These are phyloP conservation scores for Ceratocystis eucalypticola DNA, from an alignment of 2,329 filamentous ascomycete genomes.

Conservation along the genomic window DNA sequence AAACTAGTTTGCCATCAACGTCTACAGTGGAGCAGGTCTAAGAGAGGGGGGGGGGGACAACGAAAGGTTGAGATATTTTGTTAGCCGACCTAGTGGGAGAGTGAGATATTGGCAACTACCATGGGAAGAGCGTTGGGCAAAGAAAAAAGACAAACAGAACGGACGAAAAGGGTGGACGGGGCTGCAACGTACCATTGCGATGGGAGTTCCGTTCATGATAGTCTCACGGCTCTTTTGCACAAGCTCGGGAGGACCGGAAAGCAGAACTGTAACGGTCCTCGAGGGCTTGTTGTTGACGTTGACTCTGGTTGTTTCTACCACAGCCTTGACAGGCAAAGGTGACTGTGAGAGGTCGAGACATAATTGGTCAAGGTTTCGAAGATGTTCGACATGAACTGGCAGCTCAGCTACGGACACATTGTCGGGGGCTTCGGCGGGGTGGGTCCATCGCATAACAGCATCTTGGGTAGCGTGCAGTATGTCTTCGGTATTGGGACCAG, in stretches of 20 bases:
- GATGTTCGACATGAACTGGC: conserved; percentile 80
- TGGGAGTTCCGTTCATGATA: conserved; percentile 81
- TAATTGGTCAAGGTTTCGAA: conserved; percentile 62
- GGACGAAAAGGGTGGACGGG: not conserved
- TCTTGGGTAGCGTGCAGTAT: conserved; percentile 83
- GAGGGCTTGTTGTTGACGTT: conserved; percentile 56
- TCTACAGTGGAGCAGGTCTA: conserved; percentile 90
- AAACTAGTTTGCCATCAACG: conserved; percentile 79
- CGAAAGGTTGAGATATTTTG: not conserved
- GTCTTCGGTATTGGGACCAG: conserved; percentile 85
- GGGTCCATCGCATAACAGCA: conserved; percentile 83
- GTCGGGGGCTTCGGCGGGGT: conserved; percentile 74
- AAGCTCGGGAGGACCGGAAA: conserved; percentile 74
- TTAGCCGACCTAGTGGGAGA: not conserved
- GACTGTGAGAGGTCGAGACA: conserved; percentile 70
- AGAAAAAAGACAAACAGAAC: not conserved
- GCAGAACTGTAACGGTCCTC: conserved; percentile 74
- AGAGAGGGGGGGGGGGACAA: not conserved
- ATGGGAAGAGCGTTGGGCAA: not conserved
- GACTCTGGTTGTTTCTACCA: conserved; percentile 61
- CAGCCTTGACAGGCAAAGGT: conserved; percentile 61
- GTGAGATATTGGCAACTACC: not conserved
- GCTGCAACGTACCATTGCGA: conserved; percentile 61
- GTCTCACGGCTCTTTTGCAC: conserved; percentile 83
- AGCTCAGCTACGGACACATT: conserved; percentile 75